Percentiles rank a stretch among this genome's conserved stretches.
phyloP scores from a whole-genome alignment of 2,329 filamentous ascomycete genomes.

The Gnomoniopsis smithogilvyi region DNA sequence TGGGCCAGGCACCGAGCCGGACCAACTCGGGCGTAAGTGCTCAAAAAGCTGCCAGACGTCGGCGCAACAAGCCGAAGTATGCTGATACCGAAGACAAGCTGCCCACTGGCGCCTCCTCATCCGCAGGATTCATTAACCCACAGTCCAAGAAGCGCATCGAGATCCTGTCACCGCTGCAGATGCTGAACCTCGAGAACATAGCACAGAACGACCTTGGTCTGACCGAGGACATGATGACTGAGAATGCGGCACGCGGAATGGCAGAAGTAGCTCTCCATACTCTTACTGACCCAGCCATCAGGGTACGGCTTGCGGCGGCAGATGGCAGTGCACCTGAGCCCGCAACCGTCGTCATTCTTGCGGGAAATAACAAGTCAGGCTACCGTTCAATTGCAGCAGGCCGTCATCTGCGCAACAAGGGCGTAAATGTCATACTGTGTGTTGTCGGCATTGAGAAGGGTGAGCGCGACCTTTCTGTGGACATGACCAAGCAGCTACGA shows the following conservation, averaged over 20 bases:
- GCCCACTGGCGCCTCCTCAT: slow-evolving; percentile 23
- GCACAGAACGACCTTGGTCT: slow-evolving; percentile 84
- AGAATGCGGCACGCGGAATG: slow-evolving; percentile 86
- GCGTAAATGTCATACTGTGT: slow-evolving; percentile 76
- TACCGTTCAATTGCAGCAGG: slow-evolving; percentile 81
- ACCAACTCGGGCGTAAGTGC: slow-evolving; percentile 44
- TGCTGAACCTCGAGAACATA: slow-evolving; percentile 89
- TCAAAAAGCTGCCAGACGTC: slow-evolving; percentile 22
- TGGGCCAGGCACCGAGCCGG: slow-evolving; percentile 40
- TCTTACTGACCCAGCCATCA: slow-evolving; percentile 60
- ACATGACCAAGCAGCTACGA: slow-evolving; percentile 75
- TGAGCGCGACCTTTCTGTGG: slow-evolving; percentile 75
- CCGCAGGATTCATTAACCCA: slow-evolving; percentile 48
- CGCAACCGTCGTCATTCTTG: slow-evolving; percentile 67
- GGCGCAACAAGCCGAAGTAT: slow-evolving; percentile 27
- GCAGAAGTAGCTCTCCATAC: slow-evolving; percentile 76
- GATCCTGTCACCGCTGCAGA: slow-evolving; percentile 71
- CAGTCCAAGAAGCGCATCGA: slow-evolving; percentile 57
- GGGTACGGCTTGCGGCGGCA: slow-evolving; percentile 47
- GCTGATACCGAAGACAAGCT: slow-evolving; percentile 35
- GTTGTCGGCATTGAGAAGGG: slow-evolving; percentile 80
- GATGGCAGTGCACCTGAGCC: slow-evolving; percentile 22
- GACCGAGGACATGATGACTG: slow-evolving; percentile 84
- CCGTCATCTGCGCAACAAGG: slow-evolving; percentile 81
- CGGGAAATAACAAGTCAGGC: slow-evolving; percentile 91